Evolutionary conservation across 805 yeast genomes (phyloP).

Genomic region (Saturnispora besseyi): DNA sequence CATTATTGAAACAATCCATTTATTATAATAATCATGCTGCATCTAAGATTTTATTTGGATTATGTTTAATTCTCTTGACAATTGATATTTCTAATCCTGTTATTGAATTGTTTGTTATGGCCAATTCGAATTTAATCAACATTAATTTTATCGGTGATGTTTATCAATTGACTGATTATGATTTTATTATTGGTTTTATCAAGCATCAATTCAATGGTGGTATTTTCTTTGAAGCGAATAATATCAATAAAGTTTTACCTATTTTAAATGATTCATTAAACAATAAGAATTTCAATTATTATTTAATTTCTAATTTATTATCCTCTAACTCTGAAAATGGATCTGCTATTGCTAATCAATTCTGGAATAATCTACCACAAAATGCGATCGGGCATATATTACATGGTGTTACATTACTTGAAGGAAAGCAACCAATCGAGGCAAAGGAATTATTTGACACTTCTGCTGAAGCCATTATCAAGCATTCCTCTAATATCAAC

Average conservation of each 20-base stretch:
- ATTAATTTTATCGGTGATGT: slow-evolving; percentile 6
- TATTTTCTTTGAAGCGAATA: slow-evolving; percentile 17
- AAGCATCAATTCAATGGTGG: slow-evolving; percentile 19
- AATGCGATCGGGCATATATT: slow-evolving; percentile 16
- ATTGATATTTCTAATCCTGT: slow-evolving; percentile 27
- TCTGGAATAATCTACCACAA: slow-evolving; percentile 17
- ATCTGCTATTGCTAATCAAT: slow-evolving; percentile 9
- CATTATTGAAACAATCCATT: slow-evolving; percentile 17
- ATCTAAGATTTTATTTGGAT: slow-evolving; percentile 18
- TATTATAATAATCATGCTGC: slow-evolving; percentile 15
- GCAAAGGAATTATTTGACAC: slow-evolving; percentile 27
- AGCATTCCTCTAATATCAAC: slow-evolving; percentile 13
- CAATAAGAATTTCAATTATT: slow-evolving; percentile 18
- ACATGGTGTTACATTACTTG: slow-evolving; percentile 23
- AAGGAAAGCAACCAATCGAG: slow-evolving; percentile 15
- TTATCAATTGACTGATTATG: not conserved
- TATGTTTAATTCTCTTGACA: slow-evolving; percentile 24
- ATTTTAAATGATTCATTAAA: slow-evolving; percentile 13
- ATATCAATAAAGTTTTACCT: slow-evolving; percentile 18
- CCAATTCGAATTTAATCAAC: slow-evolving; percentile 13
- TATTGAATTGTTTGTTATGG: slow-evolving; percentile 16
- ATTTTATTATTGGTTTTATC: slow-evolving; percentile 12
- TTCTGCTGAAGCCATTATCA: slow-evolving; percentile 23
- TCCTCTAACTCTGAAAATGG: slow-evolving; percentile 6
- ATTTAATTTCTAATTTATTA: slow-evolving; percentile 18